Evolutionary conservation across 306 rosid genomes (phyloP).

Genomic region (Carpinus viminea): DNA sequence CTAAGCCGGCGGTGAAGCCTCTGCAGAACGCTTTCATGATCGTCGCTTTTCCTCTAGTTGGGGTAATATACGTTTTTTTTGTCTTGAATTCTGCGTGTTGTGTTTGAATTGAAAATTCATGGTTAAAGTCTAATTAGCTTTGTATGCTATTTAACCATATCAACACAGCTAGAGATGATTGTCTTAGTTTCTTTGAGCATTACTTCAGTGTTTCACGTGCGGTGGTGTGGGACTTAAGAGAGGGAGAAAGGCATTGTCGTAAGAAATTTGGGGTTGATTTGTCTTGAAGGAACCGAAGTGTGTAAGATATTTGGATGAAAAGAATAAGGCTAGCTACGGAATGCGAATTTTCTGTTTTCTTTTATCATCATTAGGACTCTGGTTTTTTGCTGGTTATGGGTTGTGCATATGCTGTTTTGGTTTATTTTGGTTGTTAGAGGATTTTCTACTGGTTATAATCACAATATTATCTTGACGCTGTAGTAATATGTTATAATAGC

Average conservation of each 20-base stretch:
- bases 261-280: not conserved
- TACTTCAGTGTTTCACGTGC: not conserved
- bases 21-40: slow-evolving; percentile 69
- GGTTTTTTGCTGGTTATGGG: not conserved
- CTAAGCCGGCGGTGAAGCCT: slow-evolving; percentile 62
- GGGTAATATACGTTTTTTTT: slow-evolving; percentile 41
- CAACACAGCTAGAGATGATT: not conserved
- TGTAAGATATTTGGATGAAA: not conserved
- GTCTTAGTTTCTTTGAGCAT: not conserved
- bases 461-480: not conserved
- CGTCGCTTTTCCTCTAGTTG: slow-evolving; percentile 83
- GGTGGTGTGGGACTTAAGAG: not conserved
- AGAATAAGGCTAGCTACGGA: not conserved
- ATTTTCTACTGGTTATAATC: not conserved
- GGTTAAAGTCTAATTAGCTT: not conserved
- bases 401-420: not conserved
- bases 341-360: slow-evolving; percentile 1
- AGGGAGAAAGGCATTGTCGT: not conserved
- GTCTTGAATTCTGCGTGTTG: not conserved
- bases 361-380: not conserved
- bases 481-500: slow-evolving; percentile 13
- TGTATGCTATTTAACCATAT: not conserved
- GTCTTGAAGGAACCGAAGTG: not conserved
- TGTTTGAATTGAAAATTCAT: not conserved
- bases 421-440: not conserved